phyloP scores from a whole-genome alignment of 140 eudicot species.

The Erigeron philadelphicus region DNA sequence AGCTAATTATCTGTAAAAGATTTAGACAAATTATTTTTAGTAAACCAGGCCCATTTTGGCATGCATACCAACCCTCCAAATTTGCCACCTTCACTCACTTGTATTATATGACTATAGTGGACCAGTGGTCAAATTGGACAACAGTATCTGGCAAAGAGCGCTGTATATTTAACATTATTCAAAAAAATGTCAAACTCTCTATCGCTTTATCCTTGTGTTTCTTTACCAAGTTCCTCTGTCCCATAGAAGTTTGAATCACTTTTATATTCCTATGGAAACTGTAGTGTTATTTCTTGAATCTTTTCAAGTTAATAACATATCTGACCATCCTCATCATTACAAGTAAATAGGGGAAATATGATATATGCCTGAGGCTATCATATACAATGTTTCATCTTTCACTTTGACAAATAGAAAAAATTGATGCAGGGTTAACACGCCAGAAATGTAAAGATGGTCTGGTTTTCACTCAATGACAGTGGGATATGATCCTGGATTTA shows the following conservation, averaged over 20 bases:
- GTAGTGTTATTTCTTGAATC: background rate
- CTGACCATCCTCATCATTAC: background rate
- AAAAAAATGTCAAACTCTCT: too few relatives aligned
- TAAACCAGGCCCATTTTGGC: background rate
- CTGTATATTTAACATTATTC: too few relatives aligned
- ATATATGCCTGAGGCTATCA: slow-evolving; percentile 9
- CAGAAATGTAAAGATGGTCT: slow-evolving; percentile 18
- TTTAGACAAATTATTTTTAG: background rate
- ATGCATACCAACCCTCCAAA: background rate
- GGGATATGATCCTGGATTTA: slow-evolving; percentile 26
- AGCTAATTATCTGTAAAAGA: background rate
- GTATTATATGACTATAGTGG: background rate
- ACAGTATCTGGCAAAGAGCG: too few relatives aligned
- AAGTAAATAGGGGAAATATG: background rate
- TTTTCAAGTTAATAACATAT: background rate
- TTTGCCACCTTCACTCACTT: too few relatives aligned
- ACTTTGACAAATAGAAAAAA: slow-evolving; percentile 1
- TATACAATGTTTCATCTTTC: slow-evolving; percentile 7
- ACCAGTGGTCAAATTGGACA: background rate
- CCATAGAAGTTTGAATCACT: too few relatives aligned
- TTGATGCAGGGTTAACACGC: slow-evolving; percentile 21
- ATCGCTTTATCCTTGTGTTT: too few relatives aligned
- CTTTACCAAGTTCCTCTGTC: too few relatives aligned
- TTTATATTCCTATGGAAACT: too few relatives aligned
- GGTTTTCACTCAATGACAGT: slow-evolving; percentile 9